Percentiles rank a stretch among this genome's conserved stretches.
phyloP scores from a whole-genome alignment of 2,329 filamentous ascomycete species.

The Fusarium sp. region DNA sequence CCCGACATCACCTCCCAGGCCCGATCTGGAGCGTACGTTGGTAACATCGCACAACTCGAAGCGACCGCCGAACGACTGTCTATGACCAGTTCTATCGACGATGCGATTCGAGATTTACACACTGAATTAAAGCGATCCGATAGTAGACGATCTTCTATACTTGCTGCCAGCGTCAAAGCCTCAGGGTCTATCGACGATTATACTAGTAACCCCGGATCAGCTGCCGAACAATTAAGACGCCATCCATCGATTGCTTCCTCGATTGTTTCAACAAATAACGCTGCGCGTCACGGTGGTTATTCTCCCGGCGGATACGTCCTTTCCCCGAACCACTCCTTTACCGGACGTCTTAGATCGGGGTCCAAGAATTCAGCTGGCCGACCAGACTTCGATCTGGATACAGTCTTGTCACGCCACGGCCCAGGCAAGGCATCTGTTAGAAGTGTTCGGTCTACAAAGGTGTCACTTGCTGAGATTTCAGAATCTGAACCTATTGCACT shows the following conservation, averaged over 20 bases:
- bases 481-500: slow-evolving; percentile 68
- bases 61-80: slow-evolving; percentile 81
- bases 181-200: slow-evolving; percentile 52
- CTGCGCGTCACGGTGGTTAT: slow-evolving; percentile 77
- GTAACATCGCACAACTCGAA: slow-evolving; percentile 80
- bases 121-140: slow-evolving; percentile 78
- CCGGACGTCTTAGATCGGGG: slow-evolving; percentile 66
- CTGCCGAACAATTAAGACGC: slow-evolving; percentile 53
- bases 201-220: slow-evolving; percentile 39
- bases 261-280: slow-evolving; percentile 77
- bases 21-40: slow-evolving; percentile 71
- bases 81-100: slow-evolving; percentile 80
- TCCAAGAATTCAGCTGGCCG: slow-evolving; percentile 63
- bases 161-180: slow-evolving; percentile 61
- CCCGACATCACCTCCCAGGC: slow-evolving; percentile 68
- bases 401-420: slow-evolving; percentile 63
- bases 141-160: slow-evolving; percentile 73
- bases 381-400: slow-evolving; percentile 58
- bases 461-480: slow-evolving; percentile 68
- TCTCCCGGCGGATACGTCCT: slow-evolving; percentile 76
- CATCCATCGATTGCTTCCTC: slow-evolving; percentile 67
- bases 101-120: slow-evolving; percentile 81
- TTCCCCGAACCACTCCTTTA: slow-evolving; percentile 74
- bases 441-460: slow-evolving; percentile 64
- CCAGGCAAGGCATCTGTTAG: slow-evolving; percentile 67